phyloP scores from a whole-genome alignment of 345 rosid species.

The Moringa oleifera region DNA sequence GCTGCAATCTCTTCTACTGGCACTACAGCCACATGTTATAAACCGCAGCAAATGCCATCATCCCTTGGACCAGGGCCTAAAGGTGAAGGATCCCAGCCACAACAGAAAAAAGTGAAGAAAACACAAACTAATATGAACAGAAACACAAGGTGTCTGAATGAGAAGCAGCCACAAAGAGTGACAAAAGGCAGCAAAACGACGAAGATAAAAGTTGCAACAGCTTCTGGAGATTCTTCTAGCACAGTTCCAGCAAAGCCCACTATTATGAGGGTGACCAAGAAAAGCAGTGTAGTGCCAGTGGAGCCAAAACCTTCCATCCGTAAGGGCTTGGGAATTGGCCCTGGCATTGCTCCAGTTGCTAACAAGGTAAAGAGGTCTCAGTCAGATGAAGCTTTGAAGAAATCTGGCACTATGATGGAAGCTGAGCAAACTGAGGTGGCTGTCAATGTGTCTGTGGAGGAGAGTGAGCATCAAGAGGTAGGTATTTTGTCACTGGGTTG shows the following conservation, averaged over 20 bases:
- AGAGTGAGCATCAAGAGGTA: conserved; percentile 22
- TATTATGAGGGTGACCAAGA: conserved; percentile 49
- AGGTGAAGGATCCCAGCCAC: conserved; percentile 33
- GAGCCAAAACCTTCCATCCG: conserved; percentile 51
- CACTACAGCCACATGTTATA: conserved; percentile 30
- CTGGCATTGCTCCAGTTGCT: conserved; percentile 16
- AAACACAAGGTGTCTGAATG: conserved; percentile 26
- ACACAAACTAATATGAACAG: conserved; percentile 14
- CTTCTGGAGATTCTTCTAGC: conserved; percentile 27
- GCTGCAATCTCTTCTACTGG: conserved; percentile 34
- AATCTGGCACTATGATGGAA: conserved; percentile 21
- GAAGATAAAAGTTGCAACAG: conserved; percentile 27
- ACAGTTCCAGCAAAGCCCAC: conserved; percentile 36
- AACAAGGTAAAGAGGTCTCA: conserved; percentile 27
- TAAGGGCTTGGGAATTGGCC: conserved; percentile 37
- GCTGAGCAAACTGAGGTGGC: conserved; percentile 25
- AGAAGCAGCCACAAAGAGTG: conserved; percentile 28
- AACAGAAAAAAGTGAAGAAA: conserved; percentile 25
- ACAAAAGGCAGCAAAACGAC: conserved; percentile 28
- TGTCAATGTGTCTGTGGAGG: conserved; percentile 21
- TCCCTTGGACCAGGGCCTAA: conserved; percentile 34
- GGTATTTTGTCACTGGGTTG: conserved; percentile 18
- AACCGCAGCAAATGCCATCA: conserved; percentile 33
- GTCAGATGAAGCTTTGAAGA: conserved; percentile 23
- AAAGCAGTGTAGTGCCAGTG: conserved; percentile 52